Conservation (phyloP, 805 yeast genomes). For the Lipomyces chichibuensis region DNA sequence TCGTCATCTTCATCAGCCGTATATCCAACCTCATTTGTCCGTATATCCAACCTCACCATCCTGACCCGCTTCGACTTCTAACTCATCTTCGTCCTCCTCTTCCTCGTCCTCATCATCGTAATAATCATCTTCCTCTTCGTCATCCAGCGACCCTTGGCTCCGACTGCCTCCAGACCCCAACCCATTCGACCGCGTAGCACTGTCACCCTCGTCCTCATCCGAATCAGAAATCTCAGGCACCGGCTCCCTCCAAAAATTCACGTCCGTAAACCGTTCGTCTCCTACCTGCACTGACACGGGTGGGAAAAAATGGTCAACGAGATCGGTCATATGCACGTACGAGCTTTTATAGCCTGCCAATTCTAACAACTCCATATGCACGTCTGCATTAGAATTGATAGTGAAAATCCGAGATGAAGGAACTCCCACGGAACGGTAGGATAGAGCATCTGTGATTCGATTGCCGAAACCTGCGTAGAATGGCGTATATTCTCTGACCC, state of each 20-base stretch:
- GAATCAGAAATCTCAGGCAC: conserved; percentile 52
- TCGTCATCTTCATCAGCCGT: background rate
- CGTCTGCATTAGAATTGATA: conserved; percentile 94
- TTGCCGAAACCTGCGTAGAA: conserved; percentile 98
- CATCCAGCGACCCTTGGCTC: conserved; percentile 24
- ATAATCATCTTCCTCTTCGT: conserved; percentile 43
- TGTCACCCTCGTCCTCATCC: conserved; percentile 34
- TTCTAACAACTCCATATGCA: conserved; percentile 93
- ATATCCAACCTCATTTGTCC: background rate
- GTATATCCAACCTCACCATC: background rate
- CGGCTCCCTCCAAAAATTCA: conserved; percentile 91
- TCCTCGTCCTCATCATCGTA: conserved; percentile 37
- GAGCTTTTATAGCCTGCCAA: conserved; percentile 89
- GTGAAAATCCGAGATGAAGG: conserved; percentile 95
- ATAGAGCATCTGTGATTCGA: conserved; percentile 92
- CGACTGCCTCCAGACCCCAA: background rate
- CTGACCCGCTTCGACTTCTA: background rate
- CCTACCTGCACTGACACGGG: conserved; percentile 55
- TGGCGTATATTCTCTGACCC: conserved; percentile 46
- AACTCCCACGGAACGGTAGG: conserved; percentile 89
- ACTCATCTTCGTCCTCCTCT: conserved; percentile 42
- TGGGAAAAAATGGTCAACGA: conserved; percentile 97
- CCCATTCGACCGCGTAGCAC: background rate
- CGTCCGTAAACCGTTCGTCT: conserved; percentile 76
- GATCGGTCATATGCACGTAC: conserved; percentile 84